Evolutionary conservation across 208 protist genomes (phyloP), one percentile per base, ranked within the genome.

Genomic region (Porcisia hertigi): DNA sequence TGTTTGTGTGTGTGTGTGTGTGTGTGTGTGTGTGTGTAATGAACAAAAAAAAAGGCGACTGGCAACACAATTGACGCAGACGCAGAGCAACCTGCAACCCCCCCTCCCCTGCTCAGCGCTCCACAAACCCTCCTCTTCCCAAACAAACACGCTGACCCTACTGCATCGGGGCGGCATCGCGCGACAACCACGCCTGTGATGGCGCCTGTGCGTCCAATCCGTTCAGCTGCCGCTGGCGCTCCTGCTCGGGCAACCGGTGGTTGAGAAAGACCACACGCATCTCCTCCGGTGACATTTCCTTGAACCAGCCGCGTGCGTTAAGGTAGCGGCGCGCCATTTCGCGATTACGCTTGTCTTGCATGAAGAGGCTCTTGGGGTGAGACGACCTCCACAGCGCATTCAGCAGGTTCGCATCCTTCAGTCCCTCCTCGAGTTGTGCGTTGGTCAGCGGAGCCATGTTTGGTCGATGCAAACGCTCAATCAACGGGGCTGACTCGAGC

Each of bases 251-350:
- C 43, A 93, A 72, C 14, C 85, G 79, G 69, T 95, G 85, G 73
- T 93, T 94, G 43, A 92, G 58, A 75, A 94, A 97, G n/a, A 95
- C 85, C 1, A 85, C 71, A 14, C 85, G 82, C 88, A 94, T 93
- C 79, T 95, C 89, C 52, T 94, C 92, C 18, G 80, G 41, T 11
- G 90, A 85, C 92, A 96, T 96, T 67, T 94, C 80, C 60, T 89
- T 87, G 73, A 96, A 88, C 93, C 93, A 97, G n/a, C 91, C 89
- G 23, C 87, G 89, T 55, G 84, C 76, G 76, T 92, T 93, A 18
- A 97, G 75, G 71, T 92, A 95, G 60, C 81, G 79, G 20, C 76
- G 82, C 18, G 91, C 93, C 82, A 88, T 87, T 76, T 92, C 91
- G 30, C 89, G 85, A 58, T 92, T 66, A 39, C 82, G 58, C 20